Conservation (phyloP, 768 basidiomycete genomes). For the Suillus lakei region DNA sequence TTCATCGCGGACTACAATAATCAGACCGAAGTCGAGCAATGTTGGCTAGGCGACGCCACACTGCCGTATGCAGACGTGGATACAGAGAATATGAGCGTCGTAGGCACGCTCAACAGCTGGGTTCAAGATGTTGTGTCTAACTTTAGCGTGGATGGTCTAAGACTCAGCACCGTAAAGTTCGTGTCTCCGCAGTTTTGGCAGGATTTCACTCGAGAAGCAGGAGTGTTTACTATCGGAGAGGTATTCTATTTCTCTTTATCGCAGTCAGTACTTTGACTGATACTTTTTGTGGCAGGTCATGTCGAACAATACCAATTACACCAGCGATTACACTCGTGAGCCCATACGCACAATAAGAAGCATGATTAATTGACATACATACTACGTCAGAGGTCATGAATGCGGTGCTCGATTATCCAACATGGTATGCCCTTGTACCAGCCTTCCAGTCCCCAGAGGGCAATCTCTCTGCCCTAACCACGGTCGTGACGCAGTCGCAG, state of each 20-base stretch:
- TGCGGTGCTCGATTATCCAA: slow-evolving; percentile 54
- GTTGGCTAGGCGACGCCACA: slow-evolving; percentile 61
- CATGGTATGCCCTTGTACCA: slow-evolving; percentile 47
- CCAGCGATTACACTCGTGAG: slow-evolving; percentile 46
- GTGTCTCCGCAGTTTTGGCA: slow-evolving; percentile 60
- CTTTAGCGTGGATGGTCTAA: slow-evolving; percentile 57
- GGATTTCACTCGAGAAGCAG: slow-evolving; percentile 50
- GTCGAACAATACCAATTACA: slow-evolving; percentile 45
- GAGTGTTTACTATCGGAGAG: slow-evolving; percentile 61
- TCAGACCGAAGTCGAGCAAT: slow-evolving; percentile 55
- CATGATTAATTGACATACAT: neutral
- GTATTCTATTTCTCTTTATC: slow-evolving; percentile 47
- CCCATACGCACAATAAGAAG: neutral
- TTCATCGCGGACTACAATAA: slow-evolving; percentile 48
- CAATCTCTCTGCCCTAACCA: slow-evolving; percentile 37
- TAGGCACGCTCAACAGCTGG: slow-evolving; percentile 51
- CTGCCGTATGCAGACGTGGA: slow-evolving; percentile 63
- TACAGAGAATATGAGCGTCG: slow-evolving; percentile 54
- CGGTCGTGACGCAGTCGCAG: slow-evolving; percentile 36
- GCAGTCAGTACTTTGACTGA: slow-evolving; percentile 38
- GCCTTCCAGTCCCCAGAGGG: slow-evolving; percentile 43
- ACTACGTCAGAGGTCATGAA: slow-evolving; percentile 42
- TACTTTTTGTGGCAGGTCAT: slow-evolving; percentile 38
- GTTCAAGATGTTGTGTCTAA: slow-evolving; percentile 48
- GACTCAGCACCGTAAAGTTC: slow-evolving; percentile 66